phyloP scores from a whole-genome alignment of 768 basidiomycete genomes.

The Tulasnella sp. region DNA sequence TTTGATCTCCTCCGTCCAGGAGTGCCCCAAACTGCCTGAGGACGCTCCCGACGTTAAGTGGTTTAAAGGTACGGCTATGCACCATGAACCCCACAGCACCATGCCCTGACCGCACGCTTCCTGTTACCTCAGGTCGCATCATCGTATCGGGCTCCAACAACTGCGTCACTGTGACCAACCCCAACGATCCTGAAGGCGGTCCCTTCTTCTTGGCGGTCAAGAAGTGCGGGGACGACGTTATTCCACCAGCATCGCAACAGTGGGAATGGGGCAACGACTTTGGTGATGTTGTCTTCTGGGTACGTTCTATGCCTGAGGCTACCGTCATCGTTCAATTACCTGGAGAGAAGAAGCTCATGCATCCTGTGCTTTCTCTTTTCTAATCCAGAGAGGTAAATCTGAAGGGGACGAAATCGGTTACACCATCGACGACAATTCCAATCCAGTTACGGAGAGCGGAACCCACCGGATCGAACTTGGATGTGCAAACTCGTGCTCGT shows the following conservation, averaged over 20 bases:
- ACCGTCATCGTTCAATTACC: too few species aligned
- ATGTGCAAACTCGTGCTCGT: neutral
- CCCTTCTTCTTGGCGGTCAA: neutral
- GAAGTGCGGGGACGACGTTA: neutral
- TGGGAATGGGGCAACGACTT: neutral
- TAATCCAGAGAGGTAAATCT: neutral
- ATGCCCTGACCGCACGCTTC: neutral
- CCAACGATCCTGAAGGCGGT: neutral
- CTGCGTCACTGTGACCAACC: neutral
- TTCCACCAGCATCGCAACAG: neutral
- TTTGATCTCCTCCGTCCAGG: neutral
- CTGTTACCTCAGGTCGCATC: neutral
- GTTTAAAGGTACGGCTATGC: neutral
- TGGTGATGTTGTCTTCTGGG: neutral
- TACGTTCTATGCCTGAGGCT: too few species aligned
- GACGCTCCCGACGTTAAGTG: neutral
- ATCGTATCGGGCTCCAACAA: neutral
- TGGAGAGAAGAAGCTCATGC: neutral
- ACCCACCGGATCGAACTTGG: neutral
- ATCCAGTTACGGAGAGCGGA: neutral
- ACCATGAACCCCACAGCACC: neutral
- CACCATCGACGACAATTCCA: neutral
- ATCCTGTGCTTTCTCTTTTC: neutral
- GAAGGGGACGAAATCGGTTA: neutral
- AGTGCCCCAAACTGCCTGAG: neutral